phyloP scores from a whole-genome alignment of 805 yeast species.

The Saccharomyces paradoxus region DNA sequence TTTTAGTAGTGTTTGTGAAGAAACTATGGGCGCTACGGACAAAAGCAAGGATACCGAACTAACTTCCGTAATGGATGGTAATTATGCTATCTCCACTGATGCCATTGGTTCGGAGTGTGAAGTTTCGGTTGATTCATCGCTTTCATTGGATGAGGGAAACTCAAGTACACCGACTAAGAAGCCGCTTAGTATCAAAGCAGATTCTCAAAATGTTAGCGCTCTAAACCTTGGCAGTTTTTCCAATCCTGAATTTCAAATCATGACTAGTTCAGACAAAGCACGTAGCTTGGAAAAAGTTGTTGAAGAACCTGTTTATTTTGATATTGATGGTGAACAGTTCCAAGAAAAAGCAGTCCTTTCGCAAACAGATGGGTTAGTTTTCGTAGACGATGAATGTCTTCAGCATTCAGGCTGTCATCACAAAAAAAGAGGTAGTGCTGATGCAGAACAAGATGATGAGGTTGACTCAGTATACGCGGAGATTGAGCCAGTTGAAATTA shows the following conservation, averaged over 20 bases:
- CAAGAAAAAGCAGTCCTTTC: slow-evolving; percentile 15
- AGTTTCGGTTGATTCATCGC: not conserved
- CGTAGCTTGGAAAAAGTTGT: not conserved
- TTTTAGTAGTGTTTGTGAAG: not conserved
- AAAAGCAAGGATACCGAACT: not conserved
- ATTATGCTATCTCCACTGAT: not conserved
- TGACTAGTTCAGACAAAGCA: not conserved
- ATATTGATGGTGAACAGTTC: slow-evolving; percentile 17
- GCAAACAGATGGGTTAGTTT: slow-evolving; percentile 14
- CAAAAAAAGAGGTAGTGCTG: not conserved
- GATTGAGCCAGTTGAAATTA: slow-evolving; percentile 13
- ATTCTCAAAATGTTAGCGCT: not conserved
- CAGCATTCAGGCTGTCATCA: not conserved
- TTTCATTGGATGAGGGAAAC: not conserved
- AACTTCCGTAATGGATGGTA: not conserved
- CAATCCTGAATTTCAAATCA: not conserved
- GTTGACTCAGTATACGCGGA: slow-evolving; percentile 4
- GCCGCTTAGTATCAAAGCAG: not conserved
- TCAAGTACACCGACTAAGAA: not conserved
- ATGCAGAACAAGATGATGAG: not conserved
- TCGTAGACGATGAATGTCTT: slow-evolving; percentile 10
- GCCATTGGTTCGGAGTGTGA: not conserved
- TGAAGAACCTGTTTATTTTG: slow-evolving; percentile 12
- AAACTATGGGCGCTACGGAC: not conserved
- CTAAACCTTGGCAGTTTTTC: not conserved